phyloP scores from a whole-genome alignment of 106 monocot genomes.

The Chionographis japonica region DNA sequence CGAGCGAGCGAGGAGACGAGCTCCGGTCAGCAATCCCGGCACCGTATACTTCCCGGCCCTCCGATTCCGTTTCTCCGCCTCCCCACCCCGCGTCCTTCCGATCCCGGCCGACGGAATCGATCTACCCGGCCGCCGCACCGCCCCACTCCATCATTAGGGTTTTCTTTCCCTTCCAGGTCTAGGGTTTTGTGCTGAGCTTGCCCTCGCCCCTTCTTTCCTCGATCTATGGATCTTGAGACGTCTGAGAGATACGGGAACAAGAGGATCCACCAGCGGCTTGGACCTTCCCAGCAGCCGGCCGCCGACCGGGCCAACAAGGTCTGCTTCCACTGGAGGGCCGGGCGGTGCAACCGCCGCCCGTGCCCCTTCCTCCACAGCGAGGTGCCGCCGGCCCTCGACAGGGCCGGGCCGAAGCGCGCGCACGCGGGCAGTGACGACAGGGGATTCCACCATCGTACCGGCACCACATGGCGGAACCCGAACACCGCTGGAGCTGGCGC shows the following conservation, averaged over 20 bases:
- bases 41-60: too few species aligned
- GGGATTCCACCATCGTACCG: neutral
- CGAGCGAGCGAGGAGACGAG: too few species aligned
- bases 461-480: slow-evolving; percentile 42
- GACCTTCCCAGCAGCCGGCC: slow-evolving; percentile 1
- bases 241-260: slow-evolving; percentile 5
- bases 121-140: too few species aligned
- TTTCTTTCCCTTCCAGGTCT: too few species aligned
- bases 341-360: slow-evolving; percentile 8
- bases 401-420: neutral
- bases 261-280: slow-evolving; percentile 6
- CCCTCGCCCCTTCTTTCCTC: too few species aligned
- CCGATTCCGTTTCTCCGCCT: too few species aligned
- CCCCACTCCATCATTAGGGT: too few species aligned
- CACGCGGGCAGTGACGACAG: neutral
- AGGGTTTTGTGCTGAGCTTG: too few species aligned
- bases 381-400: neutral
- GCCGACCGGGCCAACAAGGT: neutral
- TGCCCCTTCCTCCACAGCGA: slow-evolving; percentile 16
- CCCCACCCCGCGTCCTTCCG: too few species aligned
- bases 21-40: too few species aligned
- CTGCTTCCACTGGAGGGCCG: slow-evolving; percentile 14
- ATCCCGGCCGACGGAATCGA: too few species aligned
- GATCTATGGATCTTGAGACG: slow-evolving; percentile 12
- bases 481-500: slow-evolving; percentile 4